Percentiles rank a stretch among this genome's conserved stretches.
Conservation (phyloP, 2,329 filamentous ascomycete species). For the Verticillium nonalfalfae region DNA sequence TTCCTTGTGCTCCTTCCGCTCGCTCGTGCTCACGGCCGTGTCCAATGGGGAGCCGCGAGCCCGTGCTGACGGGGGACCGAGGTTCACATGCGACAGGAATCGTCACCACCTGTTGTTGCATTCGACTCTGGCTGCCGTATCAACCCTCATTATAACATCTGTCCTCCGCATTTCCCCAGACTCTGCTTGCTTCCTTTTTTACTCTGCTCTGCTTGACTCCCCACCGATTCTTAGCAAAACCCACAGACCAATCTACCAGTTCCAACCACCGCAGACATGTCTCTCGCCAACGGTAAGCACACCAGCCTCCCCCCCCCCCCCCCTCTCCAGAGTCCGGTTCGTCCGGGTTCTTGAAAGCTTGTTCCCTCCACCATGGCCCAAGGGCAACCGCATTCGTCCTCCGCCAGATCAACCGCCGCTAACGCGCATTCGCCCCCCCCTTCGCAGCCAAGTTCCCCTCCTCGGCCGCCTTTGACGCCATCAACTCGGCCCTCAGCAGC, state of each 20-base stretch:
- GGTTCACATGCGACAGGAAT: slow-evolving; percentile 13
- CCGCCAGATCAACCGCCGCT: background rate
- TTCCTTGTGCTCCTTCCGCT: background rate
- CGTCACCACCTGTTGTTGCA: slow-evolving; percentile 1
- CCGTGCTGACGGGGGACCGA: slow-evolving; percentile 5
- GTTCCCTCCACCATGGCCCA: background rate
- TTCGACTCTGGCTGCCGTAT: background rate
- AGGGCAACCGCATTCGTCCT: background rate
- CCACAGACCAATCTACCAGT: background rate
- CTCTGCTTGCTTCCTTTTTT: background rate
- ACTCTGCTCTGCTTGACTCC: background rate
- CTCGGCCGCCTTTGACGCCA: slow-evolving; percentile 85
- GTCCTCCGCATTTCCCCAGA: slow-evolving; percentile 2
- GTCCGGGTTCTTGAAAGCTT: no score
- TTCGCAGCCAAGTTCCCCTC: slow-evolving; percentile 75
- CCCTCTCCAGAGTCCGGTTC: no score
- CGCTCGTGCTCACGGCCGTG: background rate
- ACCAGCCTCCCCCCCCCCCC: background rate
- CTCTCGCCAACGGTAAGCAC: slow-evolving; percentile 63
- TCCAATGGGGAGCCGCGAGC: background rate
- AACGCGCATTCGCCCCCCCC: background rate
- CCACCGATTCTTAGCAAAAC: background rate
- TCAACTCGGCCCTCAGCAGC: slow-evolving; percentile 65
- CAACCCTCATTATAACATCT: slow-evolving; percentile 6
- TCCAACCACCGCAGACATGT: slow-evolving; percentile 43